A percentile compares a stretch with the other conserved stretches of the same genome.
phyloP scores from a whole-genome alignment of 352 stramenopile genomes.

The Plasmopara muralis region DNA sequence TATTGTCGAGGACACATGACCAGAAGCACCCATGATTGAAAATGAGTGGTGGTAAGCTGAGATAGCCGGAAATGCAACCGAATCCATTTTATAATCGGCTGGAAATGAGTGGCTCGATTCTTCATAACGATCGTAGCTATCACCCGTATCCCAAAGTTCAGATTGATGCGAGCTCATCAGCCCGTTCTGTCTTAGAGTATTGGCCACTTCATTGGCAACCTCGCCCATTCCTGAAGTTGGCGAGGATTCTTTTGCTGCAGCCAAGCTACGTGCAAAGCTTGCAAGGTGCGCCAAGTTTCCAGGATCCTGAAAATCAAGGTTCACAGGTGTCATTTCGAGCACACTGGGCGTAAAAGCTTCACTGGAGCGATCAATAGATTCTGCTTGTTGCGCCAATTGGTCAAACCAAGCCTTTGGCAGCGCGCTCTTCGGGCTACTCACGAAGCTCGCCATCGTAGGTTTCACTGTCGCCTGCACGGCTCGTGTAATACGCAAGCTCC shows the following conservation, averaged over 20 bases:
- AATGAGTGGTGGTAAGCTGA: conserved; percentile 16
- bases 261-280: conserved; percentile 58
- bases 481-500: conserved; percentile 71
- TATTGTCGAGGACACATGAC: conserved; percentile 51
- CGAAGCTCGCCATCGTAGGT: conserved; percentile 47
- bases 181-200: conserved; percentile 47
- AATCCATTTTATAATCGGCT: conserved; percentile 34
- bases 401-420: conserved; percentile 77
- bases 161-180: conserved; percentile 34
- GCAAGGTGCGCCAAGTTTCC: conserved; percentile 70
- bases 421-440: conserved; percentile 65
- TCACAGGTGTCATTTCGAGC: conserved; percentile 20
- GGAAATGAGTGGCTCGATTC: conserved; percentile 61
- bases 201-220: conserved; percentile 71
- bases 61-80: conserved; percentile 13
- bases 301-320: conserved; percentile 47
- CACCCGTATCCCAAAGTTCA: conserved; percentile 55
- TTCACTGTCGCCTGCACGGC: conserved; percentile 78
- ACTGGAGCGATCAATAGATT: conserved; percentile 39
- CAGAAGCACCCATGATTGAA: conserved; percentile 31
- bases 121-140: conserved; percentile 56
- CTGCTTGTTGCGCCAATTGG: conserved; percentile 44
- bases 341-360: conserved; percentile 28
- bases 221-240: conserved; percentile 25
- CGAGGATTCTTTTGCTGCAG: conserved; percentile 20